Base-by-base conservation (phyloP, 306 rosid species). In the Vigna mungo region DNA sequence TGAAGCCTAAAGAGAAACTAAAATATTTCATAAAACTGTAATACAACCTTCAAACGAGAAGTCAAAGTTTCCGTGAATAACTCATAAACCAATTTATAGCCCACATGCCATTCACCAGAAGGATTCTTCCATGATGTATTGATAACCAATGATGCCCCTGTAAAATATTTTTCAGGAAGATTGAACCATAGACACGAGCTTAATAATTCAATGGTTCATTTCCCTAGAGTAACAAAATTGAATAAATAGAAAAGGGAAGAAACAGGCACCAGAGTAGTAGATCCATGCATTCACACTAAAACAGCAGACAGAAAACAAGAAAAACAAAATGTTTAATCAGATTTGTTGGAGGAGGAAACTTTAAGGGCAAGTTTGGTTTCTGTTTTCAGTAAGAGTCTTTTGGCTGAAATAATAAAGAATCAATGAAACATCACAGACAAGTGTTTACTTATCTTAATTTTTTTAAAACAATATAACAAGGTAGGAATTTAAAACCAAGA, bases 21-120 rank as follows among this genome's bases (percentile, higher is more conserved):
- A 84, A 63, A 62, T 60, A 63, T 62, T 85, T 71, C 78, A 70
- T 46, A 69, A 52, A 71, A 83, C 54, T 18, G 64, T 16, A 36
- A 80, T 44, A 27, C 63, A 79, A 92, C 99, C 97, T 95, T 95
- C 89, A 95, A 85, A 46, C 99, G 96, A 67, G 91, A 84, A 74
- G 85, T 88, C 90, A 95, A 78, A 15, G 83, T 83, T 30, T 79
- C 84, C 0, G 97, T 95, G 64, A 95, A 95, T 76, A 95, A 84
- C 85, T 92, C 97, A 86, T 95, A 95, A 51, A 90, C 87, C 78
- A 90, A 82, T 84, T 90, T 95, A 86, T 68, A 89, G 77, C 99
- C 99, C 76, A 92, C 97, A 23, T 72, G 97, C 99, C 99, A 95
- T 82, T 92, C 97, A 67, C 99, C 97, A 70, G 97, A 89, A 74